These are phyloP conservation scores for baker's yeast (Saccharomyces cerevisiae) DNA, from an alignment of 805 yeast species.

Conservation along the genomic window DNA sequence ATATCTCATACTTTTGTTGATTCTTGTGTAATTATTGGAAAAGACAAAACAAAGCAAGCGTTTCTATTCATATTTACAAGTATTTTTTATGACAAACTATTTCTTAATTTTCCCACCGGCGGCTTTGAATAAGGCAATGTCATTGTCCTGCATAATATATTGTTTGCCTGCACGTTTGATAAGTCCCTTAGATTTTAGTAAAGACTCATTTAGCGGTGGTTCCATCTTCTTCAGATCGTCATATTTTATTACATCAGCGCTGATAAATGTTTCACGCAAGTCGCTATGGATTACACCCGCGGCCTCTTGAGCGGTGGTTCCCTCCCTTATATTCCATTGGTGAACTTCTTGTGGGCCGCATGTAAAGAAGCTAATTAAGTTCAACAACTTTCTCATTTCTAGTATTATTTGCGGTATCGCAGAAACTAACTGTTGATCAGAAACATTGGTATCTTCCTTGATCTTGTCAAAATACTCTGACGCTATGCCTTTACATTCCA, in stretches of 20 bases:
- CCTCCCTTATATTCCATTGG: conserved; percentile 79
- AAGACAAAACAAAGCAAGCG: background rate
- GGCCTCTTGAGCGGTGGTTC: conserved; percentile 77
- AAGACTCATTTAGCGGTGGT: conserved; percentile 22
- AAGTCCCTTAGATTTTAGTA: conserved; percentile 21
- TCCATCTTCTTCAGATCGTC: conserved; percentile 39
- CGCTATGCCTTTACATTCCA: conserved; percentile 20
- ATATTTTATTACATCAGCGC: conserved; percentile 66
- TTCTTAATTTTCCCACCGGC: conserved; percentile 48
- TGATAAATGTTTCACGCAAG: conserved; percentile 68
- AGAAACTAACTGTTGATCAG: conserved; percentile 32
- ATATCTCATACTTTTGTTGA: background rate
- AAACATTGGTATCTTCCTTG: conserved; percentile 4
- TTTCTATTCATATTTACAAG: conserved; percentile 1
- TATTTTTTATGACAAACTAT: conserved; percentile 3
- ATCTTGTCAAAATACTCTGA: background rate
- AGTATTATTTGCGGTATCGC: conserved; percentile 57
- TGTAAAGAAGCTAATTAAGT: conserved; percentile 76
- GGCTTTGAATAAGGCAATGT: conserved; percentile 65
- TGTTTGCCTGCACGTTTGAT: conserved; percentile 48
- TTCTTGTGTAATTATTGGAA: background rate
- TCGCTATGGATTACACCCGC: conserved; percentile 89
- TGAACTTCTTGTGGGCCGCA: conserved; percentile 80
- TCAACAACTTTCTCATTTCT: conserved; percentile 58
- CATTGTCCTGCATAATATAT: conserved; percentile 78